Evolutionary conservation across 805 yeast species (phyloP).

Genomic region (Yarrowia osloensis): DNA sequence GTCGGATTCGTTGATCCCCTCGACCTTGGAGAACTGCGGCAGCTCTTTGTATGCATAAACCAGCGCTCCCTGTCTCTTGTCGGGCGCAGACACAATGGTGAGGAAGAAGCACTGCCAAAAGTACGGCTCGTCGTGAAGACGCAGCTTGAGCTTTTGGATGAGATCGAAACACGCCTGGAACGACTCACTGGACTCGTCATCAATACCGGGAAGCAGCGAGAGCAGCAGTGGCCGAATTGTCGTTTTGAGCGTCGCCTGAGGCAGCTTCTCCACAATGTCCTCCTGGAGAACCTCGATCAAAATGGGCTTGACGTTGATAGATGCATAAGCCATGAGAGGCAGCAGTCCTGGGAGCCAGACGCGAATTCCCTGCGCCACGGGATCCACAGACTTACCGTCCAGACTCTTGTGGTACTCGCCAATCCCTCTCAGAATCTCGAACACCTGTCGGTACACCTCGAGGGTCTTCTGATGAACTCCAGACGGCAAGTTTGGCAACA

Average conservation of each 20-base stretch:
- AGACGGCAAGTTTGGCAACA: conserved; percentile 80
- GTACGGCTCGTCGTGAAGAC: conserved; percentile 64
- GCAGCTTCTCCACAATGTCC: conserved; percentile 54
- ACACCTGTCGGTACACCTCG: conserved; percentile 71
- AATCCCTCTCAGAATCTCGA: conserved; percentile 59
- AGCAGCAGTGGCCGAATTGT: conserved; percentile 70
- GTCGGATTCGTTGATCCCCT: conserved; percentile 9
- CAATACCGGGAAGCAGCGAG: conserved; percentile 82
- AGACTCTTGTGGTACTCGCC: conserved; percentile 51
- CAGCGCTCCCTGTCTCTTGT: conserved; percentile 79
- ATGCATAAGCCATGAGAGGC: conserved; percentile 84
- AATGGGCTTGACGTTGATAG: conserved; percentile 83
- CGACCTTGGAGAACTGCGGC: conserved; percentile 52
- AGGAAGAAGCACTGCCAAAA: conserved; percentile 87
- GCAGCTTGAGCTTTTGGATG: conserved; percentile 59
- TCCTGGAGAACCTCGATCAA: conserved; percentile 62
- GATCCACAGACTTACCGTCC: conserved; percentile 18
- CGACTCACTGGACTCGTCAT: conserved; percentile 87
- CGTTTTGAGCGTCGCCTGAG: conserved; percentile 52
- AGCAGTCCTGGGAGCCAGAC: conserved; percentile 93
- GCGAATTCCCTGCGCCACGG: conserved; percentile 12
- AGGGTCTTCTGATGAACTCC: conserved; percentile 93
- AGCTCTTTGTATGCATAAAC: conserved; percentile 68
- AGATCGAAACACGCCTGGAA: conserved; percentile 62
- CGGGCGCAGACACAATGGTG: conserved; percentile 74